Conservation (phyloP, 2,329 filamentous ascomycete species). For the Fusarium clavum region DNA sequence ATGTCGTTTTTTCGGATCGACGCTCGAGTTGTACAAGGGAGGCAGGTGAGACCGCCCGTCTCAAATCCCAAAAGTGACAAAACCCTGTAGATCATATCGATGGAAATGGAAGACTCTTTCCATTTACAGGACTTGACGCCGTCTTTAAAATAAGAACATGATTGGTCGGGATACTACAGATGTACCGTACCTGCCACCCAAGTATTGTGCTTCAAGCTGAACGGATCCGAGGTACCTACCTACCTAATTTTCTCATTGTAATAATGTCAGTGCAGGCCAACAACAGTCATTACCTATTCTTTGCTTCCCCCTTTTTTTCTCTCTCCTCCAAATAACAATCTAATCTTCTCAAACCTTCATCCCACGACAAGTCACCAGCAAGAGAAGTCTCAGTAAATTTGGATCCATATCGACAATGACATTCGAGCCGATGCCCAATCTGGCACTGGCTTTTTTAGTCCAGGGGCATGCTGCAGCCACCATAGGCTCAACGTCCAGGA, state of each 20-base stretch:
- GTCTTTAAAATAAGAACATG: not conserved
- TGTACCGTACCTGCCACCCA: not conserved
- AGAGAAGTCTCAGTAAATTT: not conserved
- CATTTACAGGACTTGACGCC: slow-evolving; percentile 35
- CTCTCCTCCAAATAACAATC: not conserved
- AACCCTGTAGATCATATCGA: slow-evolving; percentile 38
- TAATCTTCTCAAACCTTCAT: not conserved
- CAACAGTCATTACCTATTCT: not conserved
- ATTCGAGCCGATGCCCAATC: slow-evolving; percentile 20
- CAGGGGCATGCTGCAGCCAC: slow-evolving; percentile 21
- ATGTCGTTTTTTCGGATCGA: slow-evolving; percentile 26
- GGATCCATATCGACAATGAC: slow-evolving; percentile 6
- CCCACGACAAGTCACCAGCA: not conserved
- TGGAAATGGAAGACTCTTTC: slow-evolving; percentile 33
- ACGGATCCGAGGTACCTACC: not conserved
- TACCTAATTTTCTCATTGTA: not conserved
- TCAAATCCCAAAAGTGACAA: slow-evolving; percentile 25
- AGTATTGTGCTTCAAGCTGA: not conserved
- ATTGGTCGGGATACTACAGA: slow-evolving; percentile 17
- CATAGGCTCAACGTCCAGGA: not conserved
- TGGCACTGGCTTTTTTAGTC: slow-evolving; percentile 30
- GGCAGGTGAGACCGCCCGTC: slow-evolving; percentile 30
- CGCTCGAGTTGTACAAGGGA: slow-evolving; percentile 29
- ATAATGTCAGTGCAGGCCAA: not conserved
- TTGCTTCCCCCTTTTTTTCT: not conserved